A percentile compares a stretch with the other conserved stretches of the same genome.
These are phyloP conservation scores for Zymoseptoria brevis DNA, from an alignment of 2,329 filamentous ascomycete species.

Conservation along the genomic window DNA sequence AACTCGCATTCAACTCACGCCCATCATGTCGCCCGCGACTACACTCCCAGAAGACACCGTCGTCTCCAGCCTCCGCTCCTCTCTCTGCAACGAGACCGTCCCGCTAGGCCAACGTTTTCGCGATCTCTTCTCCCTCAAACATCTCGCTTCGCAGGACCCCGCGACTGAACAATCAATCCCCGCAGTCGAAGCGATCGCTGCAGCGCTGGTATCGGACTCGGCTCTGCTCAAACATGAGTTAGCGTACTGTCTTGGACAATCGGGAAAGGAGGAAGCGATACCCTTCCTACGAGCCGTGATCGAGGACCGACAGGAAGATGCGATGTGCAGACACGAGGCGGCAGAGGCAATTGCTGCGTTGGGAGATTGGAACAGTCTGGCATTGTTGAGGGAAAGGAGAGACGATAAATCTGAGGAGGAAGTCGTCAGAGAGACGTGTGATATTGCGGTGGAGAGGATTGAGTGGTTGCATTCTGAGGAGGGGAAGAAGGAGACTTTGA, in stretches of 20 bases:
- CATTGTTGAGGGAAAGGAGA: conserved; percentile 62
- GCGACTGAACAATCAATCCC: conserved; percentile 51
- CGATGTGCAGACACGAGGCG: conserved; percentile 94
- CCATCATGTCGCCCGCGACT: conserved; percentile 9
- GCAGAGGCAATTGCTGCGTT: conserved; percentile 90
- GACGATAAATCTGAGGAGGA: conserved; percentile 69
- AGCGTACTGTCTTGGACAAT: conserved; percentile 93
- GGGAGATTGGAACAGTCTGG: conserved; percentile 65
- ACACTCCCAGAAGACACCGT: conserved; percentile 33
- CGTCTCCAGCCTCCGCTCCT: conserved; percentile 60
- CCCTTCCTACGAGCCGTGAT: conserved; percentile 66
- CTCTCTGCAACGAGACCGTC: conserved; percentile 69
- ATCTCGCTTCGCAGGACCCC: conserved; percentile 65
- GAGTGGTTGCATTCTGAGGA: conserved; percentile 79
- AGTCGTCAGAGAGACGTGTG: conserved; percentile 88
- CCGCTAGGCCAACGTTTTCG: conserved; percentile 86
- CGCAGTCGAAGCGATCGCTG: conserved; percentile 73
- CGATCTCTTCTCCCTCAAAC: conserved; percentile 94
- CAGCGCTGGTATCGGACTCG: conserved; percentile 74
- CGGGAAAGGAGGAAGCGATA: conserved; percentile 66
- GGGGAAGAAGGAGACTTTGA: conserved; percentile 66
- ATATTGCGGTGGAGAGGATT: conserved; percentile 90
- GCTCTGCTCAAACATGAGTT: conserved; percentile 93
- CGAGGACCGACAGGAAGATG: conserved; percentile 70
- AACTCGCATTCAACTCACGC: background rate